Evolutionary conservation across 805 yeast genomes (phyloP), one percentile per base, ranked within the genome.

Genomic region (Starmerella gropengiesseri): DNA sequence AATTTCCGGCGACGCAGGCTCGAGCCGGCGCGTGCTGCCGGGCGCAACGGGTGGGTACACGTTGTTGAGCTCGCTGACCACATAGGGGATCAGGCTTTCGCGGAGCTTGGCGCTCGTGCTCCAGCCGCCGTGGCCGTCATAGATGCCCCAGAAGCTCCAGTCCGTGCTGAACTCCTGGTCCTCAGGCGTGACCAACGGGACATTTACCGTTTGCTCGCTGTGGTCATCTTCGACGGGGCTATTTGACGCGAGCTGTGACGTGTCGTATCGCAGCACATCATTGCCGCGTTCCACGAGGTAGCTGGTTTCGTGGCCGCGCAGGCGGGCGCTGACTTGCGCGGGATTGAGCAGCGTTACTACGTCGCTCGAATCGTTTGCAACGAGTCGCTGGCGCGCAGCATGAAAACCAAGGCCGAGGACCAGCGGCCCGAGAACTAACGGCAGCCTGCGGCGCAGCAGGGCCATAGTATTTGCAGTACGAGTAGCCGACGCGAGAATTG

Each of bases 111-210:
- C 73, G 44, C 89, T 77, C 1, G 98, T 91, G 50, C 83, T 82
- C 77, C 94, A 86, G 18, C 98, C 98, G 3, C 94, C 86, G 62
- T 91, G 98, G 11, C 98, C 98, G 61, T 91, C 98, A 59, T 80
- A 89, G 0, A 91, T 75, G 5, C 97, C 95, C 74, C 94, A 91
- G 58, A 91, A 85, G 73, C 82, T 81, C 81, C 95, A 80, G 60
- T 89, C 95, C 8, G 71, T 57, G 19, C 62, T 62, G n/a, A 66
- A 61, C 18, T 55, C 51, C 54, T 64, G 54, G 60, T 70, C 68
- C 50, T 71, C 58, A n/a, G 50, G 47, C 26, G 53, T 46, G 14
- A 56, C 51, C 21, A 74, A 68, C 46, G 74, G 75, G 45, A 78
- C 83, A 54, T 74, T 76, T n/a, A 81, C 63, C 20, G 63, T 75